Evolutionary conservation across 202 grass and related monocot genomes (phyloP).

Genomic region (Bolboschoenoplectus hybrid): DNA sequence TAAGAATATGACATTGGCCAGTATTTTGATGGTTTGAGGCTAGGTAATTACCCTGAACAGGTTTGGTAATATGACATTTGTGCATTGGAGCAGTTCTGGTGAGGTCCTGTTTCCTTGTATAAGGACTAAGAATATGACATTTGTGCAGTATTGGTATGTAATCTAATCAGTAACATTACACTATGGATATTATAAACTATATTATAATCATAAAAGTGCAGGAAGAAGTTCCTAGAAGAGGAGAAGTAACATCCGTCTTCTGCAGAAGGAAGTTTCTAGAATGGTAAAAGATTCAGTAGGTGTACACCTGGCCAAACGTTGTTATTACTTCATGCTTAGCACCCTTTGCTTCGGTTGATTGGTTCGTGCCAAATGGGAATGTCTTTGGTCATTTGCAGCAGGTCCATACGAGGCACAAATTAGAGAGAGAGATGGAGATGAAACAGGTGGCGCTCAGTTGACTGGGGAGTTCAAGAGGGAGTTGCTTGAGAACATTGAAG

Average conservation of each 20-base stretch:
- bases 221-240: constrained; percentile 56
- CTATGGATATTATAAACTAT: constrained; percentile 42
- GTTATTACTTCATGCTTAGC: no score
- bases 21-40: background rate
- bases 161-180: constrained; percentile 23
- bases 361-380: constrained; percentile 40
- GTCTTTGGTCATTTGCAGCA: constrained; percentile 60
- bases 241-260: background rate
- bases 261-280: background rate
- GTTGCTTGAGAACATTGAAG: constrained; percentile 58
- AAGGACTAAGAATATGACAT: background rate
- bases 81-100: background rate
- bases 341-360: no score
- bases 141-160: background rate
- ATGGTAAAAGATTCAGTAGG: constrained; percentile 35
- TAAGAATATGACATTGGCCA: background rate
- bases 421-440: constrained; percentile 53
- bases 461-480: constrained; percentile 20
- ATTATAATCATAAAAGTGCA: constrained; percentile 40
- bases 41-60: background rate
- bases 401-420: constrained; percentile 56
- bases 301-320: constrained; percentile 48
- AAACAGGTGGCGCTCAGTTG: constrained; percentile 38
- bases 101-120: background rate
- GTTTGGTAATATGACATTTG: no score